Base-by-base conservation (phyloP, 192 early-diverging fungal species). In the Coemansia sp. region DNA sequence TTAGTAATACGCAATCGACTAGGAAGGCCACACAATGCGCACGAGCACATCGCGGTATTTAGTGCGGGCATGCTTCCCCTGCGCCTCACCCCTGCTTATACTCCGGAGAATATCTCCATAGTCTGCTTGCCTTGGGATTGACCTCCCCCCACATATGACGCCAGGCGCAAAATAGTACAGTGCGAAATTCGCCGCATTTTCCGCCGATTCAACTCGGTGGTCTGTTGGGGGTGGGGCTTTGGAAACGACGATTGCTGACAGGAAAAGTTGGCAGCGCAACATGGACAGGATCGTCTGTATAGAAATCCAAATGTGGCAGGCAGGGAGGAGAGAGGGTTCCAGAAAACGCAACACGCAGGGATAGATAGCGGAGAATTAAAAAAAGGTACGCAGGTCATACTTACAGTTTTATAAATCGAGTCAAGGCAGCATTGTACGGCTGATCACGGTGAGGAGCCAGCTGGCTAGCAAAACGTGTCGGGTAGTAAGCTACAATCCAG, bases 401-500 rank as follows among this genome's bases (percentile, higher is more conserved):
- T 58, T 32, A 58, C 55, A 58, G 29, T 7, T 58, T 58, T 17
- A 58, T 58, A 58, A 17, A 32, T 11, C 2, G 55, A 34, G 29
- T 31, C 31, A 58, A 17, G 5, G 14, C 29, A 31, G 55, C 31
- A 32, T 32, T 34, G 29, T 32, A 58, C 55, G 55, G 55, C 31
- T 58, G 55, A 15, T 58, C 29, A 17, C 55, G 55, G 31, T 58
- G 55, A 34, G 55, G 55, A 32, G 55, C 55, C 55, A 58, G 55
- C 55, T 58, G 55, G 27, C 14, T 58, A 2, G 55, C 55, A 17
- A 58, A 32, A 5, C 55, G 55, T 32, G 29, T 17, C 8, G 55
- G 55, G 38, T 86, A 84, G 19, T 82, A 82, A 36, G 91, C 38
- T 19, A 87, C 67, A 17, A 89, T 69, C 21, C 89, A 83, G 14